Conservation (phyloP, 495 filamentous ascomycete genomes). For the Aspergillus heteromorphus region DNA sequence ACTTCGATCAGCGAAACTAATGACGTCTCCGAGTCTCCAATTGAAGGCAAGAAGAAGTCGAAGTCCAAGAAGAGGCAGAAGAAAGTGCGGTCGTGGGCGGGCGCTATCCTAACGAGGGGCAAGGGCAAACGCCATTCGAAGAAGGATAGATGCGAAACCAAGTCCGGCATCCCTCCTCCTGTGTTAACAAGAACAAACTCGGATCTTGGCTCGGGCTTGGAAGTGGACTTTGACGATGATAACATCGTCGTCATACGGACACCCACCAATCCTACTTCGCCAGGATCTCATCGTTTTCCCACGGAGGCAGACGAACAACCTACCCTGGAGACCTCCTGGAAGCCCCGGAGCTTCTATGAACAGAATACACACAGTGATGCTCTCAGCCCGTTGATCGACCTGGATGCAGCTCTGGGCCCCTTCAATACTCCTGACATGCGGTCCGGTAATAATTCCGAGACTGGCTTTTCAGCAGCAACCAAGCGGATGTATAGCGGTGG, state of each 20-base stretch:
- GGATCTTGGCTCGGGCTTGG: conserved; percentile 35
- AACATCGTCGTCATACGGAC: conserved; percentile 46
- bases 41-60: conserved; percentile 22
- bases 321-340: conserved; percentile 40
- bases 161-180: conserved; percentile 36
- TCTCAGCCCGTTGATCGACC: conserved; percentile 78
- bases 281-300: conserved; percentile 19
- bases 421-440: conserved; percentile 72
- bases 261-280: conserved; percentile 32
- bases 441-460: conserved; percentile 41
- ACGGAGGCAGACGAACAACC: conserved; percentile 22
- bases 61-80: conserved; percentile 68
- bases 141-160: conserved; percentile 17
- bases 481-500: conserved; percentile 88
- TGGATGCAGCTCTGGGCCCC: conserved; percentile 91
- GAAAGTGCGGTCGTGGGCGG: conserved; percentile 77
- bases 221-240: conserved; percentile 52
- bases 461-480: conserved; percentile 54
- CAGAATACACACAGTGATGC: conserved; percentile 49
- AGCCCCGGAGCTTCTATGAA: conserved; percentile 43
- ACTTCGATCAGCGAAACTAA: conserved; percentile 20
- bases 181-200: conserved; percentile 40
- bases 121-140: conserved; percentile 51
- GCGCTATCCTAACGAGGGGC: conserved; percentile 61
- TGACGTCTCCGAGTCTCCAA: conserved; percentile 12